Base-by-base conservation (phyloP, 2,329 filamentous ascomycete genomes). In the Aspergillus sclerotialis region DNA sequence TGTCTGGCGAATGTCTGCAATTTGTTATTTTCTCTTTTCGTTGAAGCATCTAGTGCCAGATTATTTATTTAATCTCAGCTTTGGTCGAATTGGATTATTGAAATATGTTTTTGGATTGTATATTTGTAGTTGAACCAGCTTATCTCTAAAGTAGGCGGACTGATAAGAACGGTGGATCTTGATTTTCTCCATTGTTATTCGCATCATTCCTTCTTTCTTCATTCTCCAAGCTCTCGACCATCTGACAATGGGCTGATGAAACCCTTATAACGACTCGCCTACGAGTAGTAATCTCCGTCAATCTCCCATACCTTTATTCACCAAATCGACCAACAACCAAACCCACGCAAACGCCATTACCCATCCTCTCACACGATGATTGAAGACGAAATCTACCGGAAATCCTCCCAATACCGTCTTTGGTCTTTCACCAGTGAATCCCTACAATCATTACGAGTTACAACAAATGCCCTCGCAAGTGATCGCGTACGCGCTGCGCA, bases 331-430 rank as follows among this genome's bases (percentile, higher is more conserved):
- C n/a, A n/a, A n/a, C n/a, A n/a, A n/a, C n/a, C n/a, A n/a, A n/a
- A n/a, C n/a, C n/a, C n/a, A n/a, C n/a, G n/a, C n/a, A n/a, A n/a
- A n/a, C n/a, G n/a, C n/a, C n/a, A n/a, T n/a, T n/a, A n/a, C n/a
- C n/a, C n/a, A n/a, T n/a, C n/a, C n/a, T n/a, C n/a, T n/a, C n/a
- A 14, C 45, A 62, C 29, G 41, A 85, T 93, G 77, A 84, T 79
- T 42, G 92, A 98, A 73, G 92, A 98, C 64, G 84, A 86, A 47
- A 73, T 89, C 36, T 98, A 96, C 65, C 80, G 87, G 19, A 76
- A 84, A 33, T 94, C 90, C 0, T 90, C 86, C 30, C 92, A 98
- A 62, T 96, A 80, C 58, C 78, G 84, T 28, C 73, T 93, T 38
- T 98, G 92, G 92, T 94, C 89, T 8, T 96, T 90, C 64, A 86